Percentiles rank a stretch among this genome's conserved stretches.
Evolutionary conservation across 768 basidiomycete genomes (phyloP).

Genomic region (Rhodotorula toruloides): DNA sequence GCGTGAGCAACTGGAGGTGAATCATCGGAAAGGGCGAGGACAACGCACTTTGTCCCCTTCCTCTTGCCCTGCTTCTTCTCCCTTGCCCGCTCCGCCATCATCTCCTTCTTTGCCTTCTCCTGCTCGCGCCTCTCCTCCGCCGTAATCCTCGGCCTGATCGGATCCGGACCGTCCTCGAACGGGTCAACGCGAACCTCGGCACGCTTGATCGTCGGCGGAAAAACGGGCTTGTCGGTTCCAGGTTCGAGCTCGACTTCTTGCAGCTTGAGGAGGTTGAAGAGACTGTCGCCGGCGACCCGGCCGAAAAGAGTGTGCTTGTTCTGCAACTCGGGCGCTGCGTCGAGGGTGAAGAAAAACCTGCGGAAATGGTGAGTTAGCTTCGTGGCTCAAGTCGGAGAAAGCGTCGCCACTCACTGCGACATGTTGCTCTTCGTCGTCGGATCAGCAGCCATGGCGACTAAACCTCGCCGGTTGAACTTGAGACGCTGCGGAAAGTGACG

Average conservation of each 20-base stretch:
- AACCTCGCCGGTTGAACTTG: slow-evolving; percentile 79
- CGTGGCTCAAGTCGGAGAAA: neutral
- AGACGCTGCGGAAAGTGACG: slow-evolving; percentile 57
- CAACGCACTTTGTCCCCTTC: slow-evolving; percentile 77
- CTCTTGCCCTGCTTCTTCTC: slow-evolving; percentile 55
- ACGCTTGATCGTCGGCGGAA: slow-evolving; percentile 84
- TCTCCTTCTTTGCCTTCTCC: slow-evolving; percentile 69
- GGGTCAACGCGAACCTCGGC: slow-evolving; percentile 86
- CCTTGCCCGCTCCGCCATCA: slow-evolving; percentile 72
- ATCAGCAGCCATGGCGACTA: slow-evolving; percentile 86
- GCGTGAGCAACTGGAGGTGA: neutral
- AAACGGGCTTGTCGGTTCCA: slow-evolving; percentile 68
- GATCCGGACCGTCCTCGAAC: slow-evolving; percentile 61
- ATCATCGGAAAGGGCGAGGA: neutral
- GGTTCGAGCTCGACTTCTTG: slow-evolving; percentile 57
- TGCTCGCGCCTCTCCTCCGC: slow-evolving; percentile 72
- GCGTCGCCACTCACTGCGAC: slow-evolving; percentile 63
- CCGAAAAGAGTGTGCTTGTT: slow-evolving; percentile 94
- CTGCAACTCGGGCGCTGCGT: slow-evolving; percentile 67
- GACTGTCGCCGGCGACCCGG: slow-evolving; percentile 50
- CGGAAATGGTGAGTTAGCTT: neutral
- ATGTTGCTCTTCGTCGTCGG: slow-evolving; percentile 83
- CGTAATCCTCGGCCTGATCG: slow-evolving; percentile 88
- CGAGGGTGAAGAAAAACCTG: slow-evolving; percentile 71
- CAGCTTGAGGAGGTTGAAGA: slow-evolving; percentile 64